These are phyloP conservation scores for Candida germanica DNA, from an alignment of 805 yeast species.

Conservation along the genomic window DNA sequence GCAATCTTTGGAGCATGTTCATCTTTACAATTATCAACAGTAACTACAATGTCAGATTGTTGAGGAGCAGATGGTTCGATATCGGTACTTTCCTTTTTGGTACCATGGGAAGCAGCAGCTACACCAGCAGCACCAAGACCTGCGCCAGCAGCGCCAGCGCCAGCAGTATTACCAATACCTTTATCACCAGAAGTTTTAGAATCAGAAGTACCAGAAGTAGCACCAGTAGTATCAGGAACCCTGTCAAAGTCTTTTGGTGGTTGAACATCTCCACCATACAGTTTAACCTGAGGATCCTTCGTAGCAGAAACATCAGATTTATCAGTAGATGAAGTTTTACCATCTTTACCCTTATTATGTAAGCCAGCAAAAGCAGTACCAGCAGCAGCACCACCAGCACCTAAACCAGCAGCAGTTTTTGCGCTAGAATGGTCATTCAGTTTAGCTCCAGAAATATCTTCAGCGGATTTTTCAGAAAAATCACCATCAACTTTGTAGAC, in stretches of 20 bases:
- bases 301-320: slow-evolving; percentile 1
- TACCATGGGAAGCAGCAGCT: neutral
- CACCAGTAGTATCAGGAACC: slow-evolving; percentile 6
- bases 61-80: slow-evolving; percentile 12
- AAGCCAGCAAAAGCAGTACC: slow-evolving; percentile 10
- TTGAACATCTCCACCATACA: slow-evolving; percentile 7
- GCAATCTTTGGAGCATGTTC: slow-evolving; percentile 27
- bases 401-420: slow-evolving; percentile 18
- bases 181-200: neutral
- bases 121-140: slow-evolving; percentile 1
- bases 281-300: slow-evolving; percentile 5
- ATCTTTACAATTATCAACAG: slow-evolving; percentile 26
- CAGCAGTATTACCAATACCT: neutral
- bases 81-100: neutral
- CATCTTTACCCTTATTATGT: slow-evolving; percentile 1
- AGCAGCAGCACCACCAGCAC: slow-evolving; percentile 9
- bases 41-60: slow-evolving; percentile 29
- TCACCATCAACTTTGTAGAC: slow-evolving; percentile 23
- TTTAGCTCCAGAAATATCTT: slow-evolving; percentile 1
- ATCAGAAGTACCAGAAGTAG: neutral
- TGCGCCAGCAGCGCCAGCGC: slow-evolving; percentile 1
- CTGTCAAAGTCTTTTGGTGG: slow-evolving; percentile 7
- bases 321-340: slow-evolving; percentile 5
- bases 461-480: slow-evolving; percentile 1
- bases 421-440: slow-evolving; percentile 20